Conservation (phyloP, 306 rosid genomes). For the Lathyrus sativus region DNA sequence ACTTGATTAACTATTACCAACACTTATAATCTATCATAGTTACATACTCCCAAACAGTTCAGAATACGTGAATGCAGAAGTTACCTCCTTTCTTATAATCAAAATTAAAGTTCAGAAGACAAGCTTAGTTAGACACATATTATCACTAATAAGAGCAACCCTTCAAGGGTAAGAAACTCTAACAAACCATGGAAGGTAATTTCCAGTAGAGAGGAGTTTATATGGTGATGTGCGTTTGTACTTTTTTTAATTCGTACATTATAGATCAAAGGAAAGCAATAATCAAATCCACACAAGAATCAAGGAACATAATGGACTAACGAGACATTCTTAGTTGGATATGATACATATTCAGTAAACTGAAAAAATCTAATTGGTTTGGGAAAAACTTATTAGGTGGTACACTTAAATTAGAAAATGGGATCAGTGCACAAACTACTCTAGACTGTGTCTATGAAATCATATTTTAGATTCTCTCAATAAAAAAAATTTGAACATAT, state of each 20-base stretch:
- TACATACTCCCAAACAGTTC: too few relatives aligned
- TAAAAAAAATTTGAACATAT: constrained; percentile 3
- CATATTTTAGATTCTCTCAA: not conserved
- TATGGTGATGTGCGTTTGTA: constrained; percentile 8
- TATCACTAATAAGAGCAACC: constrained; percentile 24
- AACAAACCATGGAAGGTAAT: not conserved
- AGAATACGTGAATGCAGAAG: too few relatives aligned
- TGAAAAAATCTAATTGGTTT: constrained; percentile 1
- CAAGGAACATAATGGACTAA: constrained; percentile 20
- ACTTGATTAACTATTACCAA: not conserved
- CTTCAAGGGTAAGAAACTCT: constrained; percentile 15
- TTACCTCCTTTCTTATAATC: too few relatives aligned
- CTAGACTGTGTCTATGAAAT: not conserved
- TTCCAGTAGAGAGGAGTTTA: constrained; percentile 22
- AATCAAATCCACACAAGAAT: constrained; percentile 24
- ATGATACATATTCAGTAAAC: not conserved
- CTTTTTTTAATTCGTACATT: constrained; percentile 15
- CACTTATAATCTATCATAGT: too few relatives aligned
- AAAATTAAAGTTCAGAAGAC: too few relatives aligned
- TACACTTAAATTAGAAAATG: constrained; percentile 20
- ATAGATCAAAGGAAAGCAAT: constrained; percentile 25
- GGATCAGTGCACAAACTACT: constrained; percentile 1
- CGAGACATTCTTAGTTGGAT: not conserved
- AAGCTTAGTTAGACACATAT: too few relatives aligned
- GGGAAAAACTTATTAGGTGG: constrained; percentile 1